phyloP scores from a whole-genome alignment of 2,329 filamentous ascomycete genomes.

The Onygena corvina region DNA sequence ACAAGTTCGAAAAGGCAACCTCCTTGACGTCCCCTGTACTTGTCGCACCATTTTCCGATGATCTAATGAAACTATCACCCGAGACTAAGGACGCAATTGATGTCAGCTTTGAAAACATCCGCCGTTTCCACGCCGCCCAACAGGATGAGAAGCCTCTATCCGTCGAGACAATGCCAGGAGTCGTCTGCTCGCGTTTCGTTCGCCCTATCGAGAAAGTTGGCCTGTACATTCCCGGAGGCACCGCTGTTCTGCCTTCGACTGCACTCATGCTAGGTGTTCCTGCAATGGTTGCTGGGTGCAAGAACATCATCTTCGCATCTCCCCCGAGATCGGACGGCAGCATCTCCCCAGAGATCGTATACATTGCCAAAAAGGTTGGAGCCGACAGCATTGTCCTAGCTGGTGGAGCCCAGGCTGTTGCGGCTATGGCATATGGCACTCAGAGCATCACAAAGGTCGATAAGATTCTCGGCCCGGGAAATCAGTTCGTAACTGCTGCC shows the following conservation, averaged over 20 bases:
- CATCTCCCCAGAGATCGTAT: slow-evolving; percentile 92
- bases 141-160: slow-evolving; percentile 67
- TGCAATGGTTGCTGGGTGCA: slow-evolving; percentile 92
- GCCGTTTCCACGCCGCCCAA: slow-evolving; percentile 85
- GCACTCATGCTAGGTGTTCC: slow-evolving; percentile 97
- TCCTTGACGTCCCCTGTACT: slow-evolving; percentile 81
- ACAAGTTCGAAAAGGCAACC: slow-evolving; percentile 95
- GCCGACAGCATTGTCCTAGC: slow-evolving; percentile 93
- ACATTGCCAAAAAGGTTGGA: slow-evolving; percentile 91
- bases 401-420: slow-evolving; percentile 88
- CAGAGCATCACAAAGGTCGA: slow-evolving; percentile 92
- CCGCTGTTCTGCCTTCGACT: slow-evolving; percentile 90
- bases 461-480: slow-evolving; percentile 95
- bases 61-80: slow-evolving; percentile 69
- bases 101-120: slow-evolving; percentile 84
- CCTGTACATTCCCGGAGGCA: slow-evolving; percentile 89
- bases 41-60: slow-evolving; percentile 72
- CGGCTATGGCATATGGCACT: slow-evolving; percentile 94
- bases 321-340: slow-evolving; percentile 81
- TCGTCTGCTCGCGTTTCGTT: slow-evolving; percentile 84
- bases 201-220: slow-evolving; percentile 92
- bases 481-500: slow-evolving; percentile 95
- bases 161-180: slow-evolving; percentile 96
- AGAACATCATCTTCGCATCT: slow-evolving; percentile 85
- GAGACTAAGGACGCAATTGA: slow-evolving; percentile 92